phyloP scores from a whole-genome alignment of 495 filamentous ascomycete species.

The Trichocladium uniseriatum region DNA sequence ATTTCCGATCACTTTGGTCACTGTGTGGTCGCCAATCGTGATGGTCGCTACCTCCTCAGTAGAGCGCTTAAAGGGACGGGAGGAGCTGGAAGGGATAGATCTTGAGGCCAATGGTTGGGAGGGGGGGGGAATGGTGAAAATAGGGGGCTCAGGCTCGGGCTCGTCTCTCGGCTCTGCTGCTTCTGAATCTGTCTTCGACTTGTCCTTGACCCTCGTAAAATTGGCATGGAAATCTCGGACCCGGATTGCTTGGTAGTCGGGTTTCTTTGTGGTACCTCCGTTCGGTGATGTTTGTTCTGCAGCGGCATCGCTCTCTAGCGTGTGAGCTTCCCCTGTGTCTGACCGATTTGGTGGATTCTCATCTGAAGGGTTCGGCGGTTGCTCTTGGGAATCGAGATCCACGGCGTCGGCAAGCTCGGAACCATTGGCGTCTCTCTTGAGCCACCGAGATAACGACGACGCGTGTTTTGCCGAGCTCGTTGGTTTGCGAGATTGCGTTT shows the following conservation, averaged over 20 bases:
- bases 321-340: not conserved
- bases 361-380: not conserved
- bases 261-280: not conserved
- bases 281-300: not conserved
- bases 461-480: not conserved
- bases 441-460: slow-evolving; percentile 15
- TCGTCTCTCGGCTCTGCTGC: not conserved
- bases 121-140: slow-evolving; percentile 31
- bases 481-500: not conserved
- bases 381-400: not conserved
- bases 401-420: not conserved
- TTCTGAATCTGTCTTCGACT: not conserved
- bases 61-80: slow-evolving; percentile 43
- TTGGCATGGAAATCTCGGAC: not conserved
- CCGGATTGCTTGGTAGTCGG: not conserved
- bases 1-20: slow-evolving; percentile 46
- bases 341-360: not conserved
- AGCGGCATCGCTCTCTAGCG: not conserved
- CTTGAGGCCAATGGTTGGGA: slow-evolving; percentile 26
- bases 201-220: not conserved
- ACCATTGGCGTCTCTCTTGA: slow-evolving; percentile 10
- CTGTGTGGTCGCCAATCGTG: slow-evolving; percentile 72
- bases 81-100: slow-evolving; percentile 8
- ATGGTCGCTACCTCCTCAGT: slow-evolving; percentile 75
- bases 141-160: slow-evolving; percentile 20